Base-by-base conservation (phyloP, 176 grass and related monocot species). In the Aechmea fasciata region DNA sequence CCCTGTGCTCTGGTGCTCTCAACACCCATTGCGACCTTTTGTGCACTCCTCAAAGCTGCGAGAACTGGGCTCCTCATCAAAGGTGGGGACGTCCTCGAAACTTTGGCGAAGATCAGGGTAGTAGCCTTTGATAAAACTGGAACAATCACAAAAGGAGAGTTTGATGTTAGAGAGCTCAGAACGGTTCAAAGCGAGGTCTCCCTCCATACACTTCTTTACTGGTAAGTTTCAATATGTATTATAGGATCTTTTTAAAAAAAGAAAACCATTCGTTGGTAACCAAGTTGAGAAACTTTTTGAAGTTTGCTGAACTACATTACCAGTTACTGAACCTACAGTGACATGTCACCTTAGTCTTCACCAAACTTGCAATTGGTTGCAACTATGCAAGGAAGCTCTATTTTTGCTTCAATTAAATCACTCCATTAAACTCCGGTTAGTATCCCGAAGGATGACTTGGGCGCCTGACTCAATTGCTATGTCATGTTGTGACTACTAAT, bases 61-160 rank as follows among this genome's bases (percentile, higher is more conserved):
- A 85, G 82, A 67, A 78, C 71, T 2, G 95, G 95, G 10, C 80
- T 99, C 48, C 80, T 99, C 22, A 77, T 99, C 63, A 99, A 99
- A 80, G 95, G 95, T 75, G 95, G 94, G 12, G 90, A 99, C 75
- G 84, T 93, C 70, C 87, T 99, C 24, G 95, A 99, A 90, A 77
- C 75, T 65, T 48, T 99, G 64, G 82, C 90, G 1, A 77, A 29
- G 11, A 81, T 88, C 49, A 90, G 84, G 69, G 80, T 94, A 53
- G 89, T 87, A 1, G 90, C 90, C 23, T 93, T 99, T 26, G 95
- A 99, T 62, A 99, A 99, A 81, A 99, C 90, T 4, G 89, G 95
- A 51, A 99, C 95, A 49, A 85, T 99, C 24, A 99, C 89, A 50
- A 90, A 83, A 82, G 95, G 90, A 47, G 95, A 94, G 64, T 99